Base-by-base conservation (phyloP, 371 early-diverging fungal species). In the Aphelidium insulamus region DNA sequence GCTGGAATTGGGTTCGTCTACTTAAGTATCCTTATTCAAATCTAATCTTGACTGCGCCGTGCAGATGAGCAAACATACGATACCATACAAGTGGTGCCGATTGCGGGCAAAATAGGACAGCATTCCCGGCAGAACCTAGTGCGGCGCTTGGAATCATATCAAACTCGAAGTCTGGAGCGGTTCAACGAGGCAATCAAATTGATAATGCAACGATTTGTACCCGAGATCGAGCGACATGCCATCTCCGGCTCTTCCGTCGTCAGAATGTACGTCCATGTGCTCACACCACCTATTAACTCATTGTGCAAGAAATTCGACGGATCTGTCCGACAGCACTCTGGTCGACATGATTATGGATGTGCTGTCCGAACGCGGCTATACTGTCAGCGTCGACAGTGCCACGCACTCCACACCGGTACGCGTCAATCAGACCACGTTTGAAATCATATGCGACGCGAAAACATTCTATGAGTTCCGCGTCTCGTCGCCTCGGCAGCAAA, bases 281-380 rank as follows among this genome's bases (percentile, higher is more conserved):
- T 24, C 12, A 14, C 18, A 41, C 17, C 12, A 10, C 5, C 4
- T 27, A 21, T 27, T 32, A 30, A 31, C 20, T 3, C 17, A n/a
- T 6, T 18, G 4, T 18, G 22, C 22, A 31, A 34, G 7, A n/a
- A 37, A 40, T 25, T 8, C 10, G 2, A n/a, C 6, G 22, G 16
- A 34, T n/a, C 34, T 69, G 21, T 48, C 54, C 0, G 50, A 68
- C 27, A 47, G 49, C 15, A 55, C 60, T 35, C 54, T 68, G 34
- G 67, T 60, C 1, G 56, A 59, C 29, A 66, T 70, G 26, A 57
- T 69, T 11, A 67, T 70, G 52, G 69, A 69, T 40, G 66, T 70
- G 9, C 43, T 70, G 20, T 69, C 69, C 3, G 71, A 70, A 28
- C 60, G 71, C 30, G 71, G 71, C 21, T 70, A 65, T 34, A 63